Evolutionary conservation across 2,329 filamentous ascomycete genomes (phyloP).

Genomic region (Periconia sp.): DNA sequence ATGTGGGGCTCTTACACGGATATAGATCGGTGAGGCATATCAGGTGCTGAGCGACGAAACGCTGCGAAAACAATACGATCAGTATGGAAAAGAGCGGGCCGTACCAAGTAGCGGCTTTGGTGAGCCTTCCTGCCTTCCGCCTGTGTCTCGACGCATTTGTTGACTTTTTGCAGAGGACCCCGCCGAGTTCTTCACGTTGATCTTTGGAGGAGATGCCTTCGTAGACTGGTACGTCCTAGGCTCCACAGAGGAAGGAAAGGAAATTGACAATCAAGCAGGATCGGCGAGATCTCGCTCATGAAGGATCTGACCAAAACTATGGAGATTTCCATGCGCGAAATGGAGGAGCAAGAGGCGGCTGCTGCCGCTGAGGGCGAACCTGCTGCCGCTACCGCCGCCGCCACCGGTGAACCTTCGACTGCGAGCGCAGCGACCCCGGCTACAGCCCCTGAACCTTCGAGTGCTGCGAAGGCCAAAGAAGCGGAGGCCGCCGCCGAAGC

Average conservation of each 20-base stretch:
- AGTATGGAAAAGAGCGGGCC: slow-evolving; percentile 93
- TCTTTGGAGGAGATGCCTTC: slow-evolving; percentile 96
- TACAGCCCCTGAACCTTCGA: slow-evolving; percentile 18
- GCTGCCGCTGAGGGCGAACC: slow-evolving; percentile 46
- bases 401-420: slow-evolving; percentile 6
- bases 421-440: slow-evolving; percentile 9
- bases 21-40: slow-evolving; percentile 68
- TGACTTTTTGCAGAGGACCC: slow-evolving; percentile 68
- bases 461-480: slow-evolving; percentile 48
- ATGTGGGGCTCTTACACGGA: slow-evolving; percentile 26
- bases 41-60: slow-evolving; percentile 85
- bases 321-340: slow-evolving; percentile 89
- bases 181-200: slow-evolving; percentile 96
- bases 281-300: slow-evolving; percentile 97
- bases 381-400: slow-evolving; percentile 22
- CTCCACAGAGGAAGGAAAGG: slow-evolving; percentile 7
- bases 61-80: slow-evolving; percentile 90
- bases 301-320: slow-evolving; percentile 97
- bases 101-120: slow-evolving; percentile 90
- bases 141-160: slow-evolving; percentile 9
- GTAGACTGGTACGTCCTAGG: slow-evolving; percentile 65
- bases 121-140: slow-evolving; percentile 31
- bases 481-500: slow-evolving; percentile 45
- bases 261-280: slow-evolving; percentile 47
- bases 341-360: slow-evolving; percentile 68